phyloP scores from a whole-genome alignment of 352 stramenopile genomes.

The Pythium aristosporum region DNA sequence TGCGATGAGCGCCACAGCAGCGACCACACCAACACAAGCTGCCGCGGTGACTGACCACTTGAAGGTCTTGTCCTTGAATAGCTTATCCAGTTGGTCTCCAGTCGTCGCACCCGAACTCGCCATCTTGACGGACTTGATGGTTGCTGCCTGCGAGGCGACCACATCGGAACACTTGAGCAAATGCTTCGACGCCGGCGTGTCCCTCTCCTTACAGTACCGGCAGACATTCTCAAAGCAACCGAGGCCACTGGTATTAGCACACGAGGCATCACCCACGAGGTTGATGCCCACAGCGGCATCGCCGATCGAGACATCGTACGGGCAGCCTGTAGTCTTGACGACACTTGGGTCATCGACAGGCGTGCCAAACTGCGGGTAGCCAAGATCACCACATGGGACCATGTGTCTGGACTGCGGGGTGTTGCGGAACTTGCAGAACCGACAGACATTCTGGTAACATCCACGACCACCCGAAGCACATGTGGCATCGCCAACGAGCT shows the following conservation, averaged over 20 bases:
- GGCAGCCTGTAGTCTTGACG: not conserved
- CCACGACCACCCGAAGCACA: conserved; percentile 7
- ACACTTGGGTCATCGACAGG: no score
- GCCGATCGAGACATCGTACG: not conserved
- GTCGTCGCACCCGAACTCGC: not conserved
- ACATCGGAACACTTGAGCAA: not conserved
- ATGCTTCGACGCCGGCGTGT: not conserved
- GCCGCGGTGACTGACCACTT: conserved; percentile 16
- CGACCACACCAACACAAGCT: conserved; percentile 28
- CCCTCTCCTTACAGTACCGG: conserved; percentile 23
- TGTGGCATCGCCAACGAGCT: not conserved
- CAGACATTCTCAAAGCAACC: conserved; percentile 22
- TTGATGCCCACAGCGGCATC: conserved; percentile 20
- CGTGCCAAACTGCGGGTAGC: conserved; percentile 1
- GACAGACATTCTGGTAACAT: conserved; percentile 14
- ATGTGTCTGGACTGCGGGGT: conserved; percentile 9
- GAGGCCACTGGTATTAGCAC: not conserved
- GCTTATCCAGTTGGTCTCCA: conserved; percentile 2
- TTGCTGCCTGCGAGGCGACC: not conserved
- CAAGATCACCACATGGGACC: conserved; percentile 2
- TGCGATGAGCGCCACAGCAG: conserved; percentile 27
- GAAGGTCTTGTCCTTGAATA: conserved; percentile 18
- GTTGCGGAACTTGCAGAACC: conserved; percentile 13
- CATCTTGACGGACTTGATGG: not conserved
- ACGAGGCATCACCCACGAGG: conserved; percentile 19